phyloP scores from a whole-genome alignment of 352 stramenopile species.

The Phytophthora sp. region DNA sequence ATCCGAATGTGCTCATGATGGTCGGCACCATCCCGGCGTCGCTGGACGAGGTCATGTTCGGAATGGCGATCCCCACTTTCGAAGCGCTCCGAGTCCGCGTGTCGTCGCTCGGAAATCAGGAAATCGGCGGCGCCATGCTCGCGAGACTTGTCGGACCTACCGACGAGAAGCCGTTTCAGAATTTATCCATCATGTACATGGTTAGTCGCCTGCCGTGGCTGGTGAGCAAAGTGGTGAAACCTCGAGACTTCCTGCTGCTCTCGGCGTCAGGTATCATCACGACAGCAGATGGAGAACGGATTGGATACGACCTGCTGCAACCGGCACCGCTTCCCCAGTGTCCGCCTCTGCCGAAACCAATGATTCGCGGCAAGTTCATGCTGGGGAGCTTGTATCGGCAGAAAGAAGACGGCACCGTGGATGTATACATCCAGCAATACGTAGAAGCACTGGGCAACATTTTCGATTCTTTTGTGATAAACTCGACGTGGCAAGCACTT shows the following conservation, averaged over 20 bases:
- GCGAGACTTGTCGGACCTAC: slow-evolving; percentile 54
- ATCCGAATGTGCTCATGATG: slow-evolving; percentile 43
- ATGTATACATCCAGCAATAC: slow-evolving; percentile 45
- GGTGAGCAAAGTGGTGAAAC: slow-evolving; percentile 46
- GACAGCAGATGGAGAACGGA: slow-evolving; percentile 40
- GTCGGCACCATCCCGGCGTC: slow-evolving; percentile 45
- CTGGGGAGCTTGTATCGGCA: slow-evolving; percentile 41
- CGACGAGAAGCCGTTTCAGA: slow-evolving; percentile 45
- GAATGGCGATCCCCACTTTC: slow-evolving; percentile 45
- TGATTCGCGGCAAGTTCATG: slow-evolving; percentile 45
- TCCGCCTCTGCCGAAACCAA: slow-evolving; percentile 20
- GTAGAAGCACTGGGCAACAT: slow-evolving; percentile 34
- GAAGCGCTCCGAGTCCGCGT: slow-evolving; percentile 46
- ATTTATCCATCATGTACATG: slow-evolving; percentile 57
- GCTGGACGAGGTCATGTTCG: slow-evolving; percentile 74
- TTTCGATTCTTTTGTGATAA: slow-evolving; percentile 33
- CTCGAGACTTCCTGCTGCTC: slow-evolving; percentile 51
- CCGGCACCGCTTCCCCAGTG: slow-evolving; percentile 45
- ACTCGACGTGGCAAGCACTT: slow-evolving; percentile 29
- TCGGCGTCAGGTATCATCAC: slow-evolving; percentile 47
- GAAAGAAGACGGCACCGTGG: slow-evolving; percentile 32
- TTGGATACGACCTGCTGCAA: slow-evolving; percentile 64
- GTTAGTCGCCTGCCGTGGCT: slow-evolving; percentile 40
- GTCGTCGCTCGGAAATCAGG: slow-evolving; percentile 26
- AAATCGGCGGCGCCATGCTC: slow-evolving; percentile 52